These are phyloP conservation scores for Naganishia cerealis DNA, from an alignment of 1,284 basidiomycete genomes.

Conservation along the genomic window DNA sequence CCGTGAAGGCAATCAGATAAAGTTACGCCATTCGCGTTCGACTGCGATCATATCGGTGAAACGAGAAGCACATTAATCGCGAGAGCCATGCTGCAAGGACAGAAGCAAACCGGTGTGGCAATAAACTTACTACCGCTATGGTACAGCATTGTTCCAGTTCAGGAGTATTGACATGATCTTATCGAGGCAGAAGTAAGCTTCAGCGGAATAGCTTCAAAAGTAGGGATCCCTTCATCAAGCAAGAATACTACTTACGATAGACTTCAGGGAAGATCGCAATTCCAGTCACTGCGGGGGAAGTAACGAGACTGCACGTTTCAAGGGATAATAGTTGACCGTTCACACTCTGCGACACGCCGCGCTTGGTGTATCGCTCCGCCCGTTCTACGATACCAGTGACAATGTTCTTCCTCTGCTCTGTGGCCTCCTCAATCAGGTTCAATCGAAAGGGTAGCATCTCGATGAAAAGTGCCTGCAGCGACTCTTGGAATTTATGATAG, in stretches of 20 bases:
- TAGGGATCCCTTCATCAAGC: neutral
- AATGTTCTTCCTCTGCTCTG: no score
- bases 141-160: neutral
- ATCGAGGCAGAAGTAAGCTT: neutral
- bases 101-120: no score
- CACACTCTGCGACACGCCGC: neutral
- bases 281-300: constrained; percentile 6
- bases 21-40: constrained; percentile 17
- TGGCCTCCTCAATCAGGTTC: no score
- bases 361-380: neutral
- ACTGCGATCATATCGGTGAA: neutral
- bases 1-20: constrained; percentile 8
- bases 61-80: neutral
- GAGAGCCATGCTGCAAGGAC: neutral
- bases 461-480: neutral
- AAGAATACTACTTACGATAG: neutral
- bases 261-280: neutral
- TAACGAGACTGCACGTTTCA: neutral
- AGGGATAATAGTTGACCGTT: neutral
- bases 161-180: neutral
- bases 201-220: neutral
- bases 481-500: no score
- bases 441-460: neutral
- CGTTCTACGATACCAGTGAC: neutral
- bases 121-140: constrained; percentile 5